These are phyloP conservation scores for Nakaseomyces glabratus DNA, from an alignment of 1,139 yeast genomes.

Conservation along the genomic window DNA sequence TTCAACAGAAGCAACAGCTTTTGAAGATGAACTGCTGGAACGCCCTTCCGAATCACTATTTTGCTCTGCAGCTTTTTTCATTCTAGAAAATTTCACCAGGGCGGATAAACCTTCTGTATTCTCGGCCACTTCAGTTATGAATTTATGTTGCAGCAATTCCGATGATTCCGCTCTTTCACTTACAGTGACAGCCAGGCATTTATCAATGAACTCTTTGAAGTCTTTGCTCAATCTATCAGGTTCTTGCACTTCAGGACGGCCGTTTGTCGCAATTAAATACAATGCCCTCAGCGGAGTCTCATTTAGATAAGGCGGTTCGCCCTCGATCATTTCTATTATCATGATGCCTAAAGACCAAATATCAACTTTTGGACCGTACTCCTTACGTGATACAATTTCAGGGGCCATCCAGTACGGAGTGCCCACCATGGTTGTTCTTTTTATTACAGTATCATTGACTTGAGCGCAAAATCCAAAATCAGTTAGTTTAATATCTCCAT, in stretches of 20 bases:
- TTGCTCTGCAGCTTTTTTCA: constrained; percentile 57
- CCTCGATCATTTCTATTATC: constrained; percentile 98
- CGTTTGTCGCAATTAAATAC: constrained; percentile 88
- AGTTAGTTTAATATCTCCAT: constrained; percentile 84
- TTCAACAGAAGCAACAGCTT: too few relatives aligned
- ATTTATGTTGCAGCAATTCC: constrained; percentile 62
- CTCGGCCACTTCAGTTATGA: constrained; percentile 58
- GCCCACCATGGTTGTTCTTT: constrained; percentile 98
- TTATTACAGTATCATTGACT: constrained; percentile 73
- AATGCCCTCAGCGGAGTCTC: constrained; percentile 88
- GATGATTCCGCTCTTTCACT: constrained; percentile 76
- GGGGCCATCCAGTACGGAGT: constrained; percentile 99
- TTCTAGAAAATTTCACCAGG: constrained; percentile 74
- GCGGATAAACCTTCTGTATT: constrained; percentile 73
- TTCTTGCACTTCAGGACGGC: constrained; percentile 87
- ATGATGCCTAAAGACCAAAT: constrained; percentile 96
- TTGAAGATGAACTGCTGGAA: too few relatives aligned
- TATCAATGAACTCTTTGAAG: constrained; percentile 60
- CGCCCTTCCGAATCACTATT: too few relatives aligned
- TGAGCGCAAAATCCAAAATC: constrained; percentile 87
- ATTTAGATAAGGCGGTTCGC: constrained; percentile 94
- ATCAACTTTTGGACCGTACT: constrained; percentile 95
- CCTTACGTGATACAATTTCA: constrained; percentile 87
- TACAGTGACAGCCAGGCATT: constrained; percentile 79
- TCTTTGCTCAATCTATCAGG: constrained; percentile 68